Conservation (phyloP, 2,329 filamentous ascomycete genomes). For the Chaetomiaceae sp. region DNA sequence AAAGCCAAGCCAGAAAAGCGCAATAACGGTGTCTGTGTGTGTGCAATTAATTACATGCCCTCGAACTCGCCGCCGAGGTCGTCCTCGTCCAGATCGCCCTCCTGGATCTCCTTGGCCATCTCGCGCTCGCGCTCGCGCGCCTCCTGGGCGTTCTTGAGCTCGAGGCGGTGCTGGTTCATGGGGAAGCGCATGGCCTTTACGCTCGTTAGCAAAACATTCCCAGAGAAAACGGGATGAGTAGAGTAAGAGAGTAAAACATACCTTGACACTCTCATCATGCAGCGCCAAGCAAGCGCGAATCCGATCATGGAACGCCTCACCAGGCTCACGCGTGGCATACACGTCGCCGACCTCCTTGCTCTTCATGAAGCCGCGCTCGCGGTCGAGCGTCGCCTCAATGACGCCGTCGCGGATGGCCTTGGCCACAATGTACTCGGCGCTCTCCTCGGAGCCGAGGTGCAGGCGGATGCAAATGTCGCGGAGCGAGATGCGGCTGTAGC, state of each 20-base stretch:
- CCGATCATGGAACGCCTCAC: conserved; percentile 95
- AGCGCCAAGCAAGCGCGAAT: conserved; percentile 87
- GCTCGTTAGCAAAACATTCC: not conserved
- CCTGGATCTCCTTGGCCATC: conserved; percentile 97
- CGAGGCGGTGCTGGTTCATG: conserved; percentile 97
- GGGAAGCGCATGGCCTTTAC: conserved; percentile 91
- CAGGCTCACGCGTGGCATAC: conserved; percentile 91
- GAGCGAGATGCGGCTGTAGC: conserved; percentile 94
- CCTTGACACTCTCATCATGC: conserved; percentile 98
- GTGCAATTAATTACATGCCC: conserved; percentile 63
- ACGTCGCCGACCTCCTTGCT: conserved; percentile 95
- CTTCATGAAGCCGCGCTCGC: conserved; percentile 96
- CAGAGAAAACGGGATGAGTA: not conserved
- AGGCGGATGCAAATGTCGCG: conserved; percentile 96
- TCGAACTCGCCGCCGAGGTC: conserved; percentile 95
- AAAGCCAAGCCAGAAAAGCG: not conserved
- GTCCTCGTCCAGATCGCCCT: conserved; percentile 94
- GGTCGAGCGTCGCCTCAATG: conserved; percentile 90
- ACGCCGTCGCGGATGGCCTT: conserved; percentile 98
- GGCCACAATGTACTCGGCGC: conserved; percentile 96
- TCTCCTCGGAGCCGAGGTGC: conserved; percentile 91
- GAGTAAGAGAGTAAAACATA: conserved; percentile 38
- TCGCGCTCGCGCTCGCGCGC: conserved; percentile 95
- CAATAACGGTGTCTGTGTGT: not conserved
- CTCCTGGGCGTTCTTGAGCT: conserved; percentile 97